These are phyloP conservation scores for Amanita inopinata DNA, from an alignment of 768 basidiomycete species.

Conservation along the genomic window DNA sequence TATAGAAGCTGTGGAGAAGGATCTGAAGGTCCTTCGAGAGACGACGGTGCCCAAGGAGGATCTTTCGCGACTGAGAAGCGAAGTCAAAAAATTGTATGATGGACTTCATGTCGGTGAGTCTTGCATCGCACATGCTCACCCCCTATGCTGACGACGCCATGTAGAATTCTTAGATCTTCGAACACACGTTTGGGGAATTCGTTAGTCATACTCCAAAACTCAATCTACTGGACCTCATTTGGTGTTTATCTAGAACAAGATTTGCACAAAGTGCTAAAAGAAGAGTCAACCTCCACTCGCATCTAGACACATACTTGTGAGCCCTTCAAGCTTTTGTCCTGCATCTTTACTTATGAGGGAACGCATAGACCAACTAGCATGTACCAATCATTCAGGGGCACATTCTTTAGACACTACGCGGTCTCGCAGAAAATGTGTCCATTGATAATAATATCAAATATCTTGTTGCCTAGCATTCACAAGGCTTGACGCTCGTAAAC, in stretches of 20 bases:
- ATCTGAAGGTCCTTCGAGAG: slow-evolving; percentile 65
- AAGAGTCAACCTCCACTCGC: slow-evolving; percentile 50
- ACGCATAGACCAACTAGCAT: too few relatives aligned
- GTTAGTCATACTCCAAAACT: slow-evolving; percentile 53
- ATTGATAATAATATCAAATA: too few relatives aligned
- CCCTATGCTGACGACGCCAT: neutral
- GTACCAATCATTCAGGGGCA: too few relatives aligned
- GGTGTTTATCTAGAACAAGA: slow-evolving; percentile 55
- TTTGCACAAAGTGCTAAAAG: slow-evolving; percentile 62
- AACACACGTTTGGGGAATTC: slow-evolving; percentile 81
- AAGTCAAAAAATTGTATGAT: slow-evolving; percentile 83
- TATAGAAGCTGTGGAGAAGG: slow-evolving; percentile 86
- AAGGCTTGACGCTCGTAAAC: too few relatives aligned
- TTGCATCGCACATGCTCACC: slow-evolving; percentile 5
- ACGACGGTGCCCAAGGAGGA: slow-evolving; percentile 73
- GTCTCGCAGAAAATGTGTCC: too few relatives aligned
- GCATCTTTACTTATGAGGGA: too few relatives aligned
- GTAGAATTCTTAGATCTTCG: slow-evolving; percentile 75
- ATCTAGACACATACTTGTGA: slow-evolving; percentile 24
- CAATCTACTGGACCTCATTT: neutral
- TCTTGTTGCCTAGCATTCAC: too few relatives aligned
- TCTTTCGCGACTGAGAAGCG: slow-evolving; percentile 59
- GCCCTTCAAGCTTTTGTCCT: neutral
- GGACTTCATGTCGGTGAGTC: slow-evolving; percentile 66
- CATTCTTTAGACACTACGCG: too few relatives aligned